A percentile compares a stretch with the other conserved stretches of the same genome.
Conservation (phyloP, 2,329 filamentous ascomycete genomes). For the Knufia fluminis region DNA sequence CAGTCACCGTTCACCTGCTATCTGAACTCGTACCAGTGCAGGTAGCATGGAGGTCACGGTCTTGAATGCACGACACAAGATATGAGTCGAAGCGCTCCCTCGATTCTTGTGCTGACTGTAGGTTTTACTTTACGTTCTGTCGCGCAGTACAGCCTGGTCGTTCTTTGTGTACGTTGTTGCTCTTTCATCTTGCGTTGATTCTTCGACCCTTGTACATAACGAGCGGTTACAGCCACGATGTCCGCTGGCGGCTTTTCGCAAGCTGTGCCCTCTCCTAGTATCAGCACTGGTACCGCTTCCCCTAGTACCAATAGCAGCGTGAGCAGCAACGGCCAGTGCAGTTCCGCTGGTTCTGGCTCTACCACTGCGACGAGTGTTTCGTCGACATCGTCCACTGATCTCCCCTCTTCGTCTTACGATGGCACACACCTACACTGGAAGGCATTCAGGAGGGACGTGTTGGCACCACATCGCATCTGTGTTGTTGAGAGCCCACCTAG, state of each 20-base stretch:
- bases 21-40: too few relatives aligned
- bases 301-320: background rate
- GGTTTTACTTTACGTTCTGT: too few relatives aligned
- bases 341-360: background rate
- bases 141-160: too few relatives aligned
- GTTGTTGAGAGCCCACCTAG: conserved; percentile 12
- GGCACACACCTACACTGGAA: conserved; percentile 15
- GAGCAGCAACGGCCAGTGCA: background rate
- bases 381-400: background rate
- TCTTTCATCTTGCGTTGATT: background rate
- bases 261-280: background rate
- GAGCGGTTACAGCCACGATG: background rate
- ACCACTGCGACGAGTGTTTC: background rate
- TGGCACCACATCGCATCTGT: conserved; percentile 14
- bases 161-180: background rate
- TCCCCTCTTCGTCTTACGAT: conserved; percentile 13
- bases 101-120: too few relatives aligned
- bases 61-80: too few relatives aligned
- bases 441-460: conserved; percentile 14
- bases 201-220: background rate
- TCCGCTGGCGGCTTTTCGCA: background rate
- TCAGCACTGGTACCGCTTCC: background rate
- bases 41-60: too few relatives aligned
- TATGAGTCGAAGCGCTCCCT: too few relatives aligned
- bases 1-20: too few relatives aligned